Conservation (phyloP, 2,329 filamentous ascomycete genomes). For the Fusarium multiceps region DNA sequence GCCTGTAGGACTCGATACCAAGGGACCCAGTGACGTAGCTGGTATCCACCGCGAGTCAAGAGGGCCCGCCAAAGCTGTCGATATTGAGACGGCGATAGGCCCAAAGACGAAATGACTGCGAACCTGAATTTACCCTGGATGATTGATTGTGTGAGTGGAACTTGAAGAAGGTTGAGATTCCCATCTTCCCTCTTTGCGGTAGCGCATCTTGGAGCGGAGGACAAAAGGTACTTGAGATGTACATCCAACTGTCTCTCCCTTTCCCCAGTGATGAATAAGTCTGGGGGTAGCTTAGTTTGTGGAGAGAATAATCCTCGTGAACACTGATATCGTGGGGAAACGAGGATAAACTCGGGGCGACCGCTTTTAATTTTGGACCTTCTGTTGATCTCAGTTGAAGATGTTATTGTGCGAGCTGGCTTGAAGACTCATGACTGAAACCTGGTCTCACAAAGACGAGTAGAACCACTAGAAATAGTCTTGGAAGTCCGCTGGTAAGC, state of each 20-base stretch:
- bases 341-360: background rate
- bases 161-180: constrained; percentile 19
- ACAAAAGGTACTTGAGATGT: constrained; percentile 27
- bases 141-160: constrained; percentile 33
- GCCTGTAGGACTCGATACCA: background rate
- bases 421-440: constrained; percentile 1
- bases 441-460: background rate
- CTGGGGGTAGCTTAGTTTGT: constrained; percentile 24
- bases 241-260: constrained; percentile 9
- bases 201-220: constrained; percentile 23
- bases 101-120: constrained; percentile 14
- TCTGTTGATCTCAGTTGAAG: constrained; percentile 2
- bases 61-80: constrained; percentile 28
- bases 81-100: constrained; percentile 39
- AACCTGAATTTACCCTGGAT: constrained; percentile 24
- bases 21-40: constrained; percentile 37
- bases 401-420: background rate
- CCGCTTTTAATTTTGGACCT: constrained; percentile 23
- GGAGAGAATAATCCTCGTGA: constrained; percentile 23
- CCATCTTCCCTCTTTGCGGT: constrained; percentile 26
- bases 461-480: background rate
- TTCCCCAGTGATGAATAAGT: background rate
- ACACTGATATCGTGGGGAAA: constrained; percentile 28
- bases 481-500: background rate
- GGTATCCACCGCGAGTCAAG: constrained; percentile 30